phyloP scores from a whole-genome alignment of 345 rosid genomes.

The Corymbia maculata region DNA sequence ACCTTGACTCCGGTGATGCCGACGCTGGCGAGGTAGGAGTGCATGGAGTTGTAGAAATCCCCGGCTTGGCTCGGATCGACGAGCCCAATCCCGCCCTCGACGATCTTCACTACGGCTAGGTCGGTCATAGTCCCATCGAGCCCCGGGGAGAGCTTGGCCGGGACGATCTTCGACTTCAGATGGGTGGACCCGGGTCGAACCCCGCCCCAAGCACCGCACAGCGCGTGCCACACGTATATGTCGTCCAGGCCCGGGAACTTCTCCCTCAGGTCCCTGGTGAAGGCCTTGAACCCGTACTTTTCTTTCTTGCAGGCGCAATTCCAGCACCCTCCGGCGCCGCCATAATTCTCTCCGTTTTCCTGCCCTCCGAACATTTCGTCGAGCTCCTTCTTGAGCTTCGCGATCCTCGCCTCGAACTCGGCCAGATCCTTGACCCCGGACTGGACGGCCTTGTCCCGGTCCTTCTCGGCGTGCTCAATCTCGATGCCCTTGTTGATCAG shows the following conservation, averaged over 20 bases:
- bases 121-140: conserved; percentile 57
- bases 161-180: conserved; percentile 35
- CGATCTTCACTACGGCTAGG: conserved; percentile 67
- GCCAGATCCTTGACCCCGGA: conserved; percentile 24
- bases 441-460: conserved; percentile 24
- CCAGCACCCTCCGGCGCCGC: background rate
- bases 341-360: conserved; percentile 4
- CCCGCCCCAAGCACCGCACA: conserved; percentile 92
- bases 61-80: conserved; percentile 59
- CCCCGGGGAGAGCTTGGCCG: conserved; percentile 42
- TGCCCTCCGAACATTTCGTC: conserved; percentile 30
- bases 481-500: conserved; percentile 71
- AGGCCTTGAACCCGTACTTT: conserved; percentile 42
- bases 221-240: conserved; percentile 79
- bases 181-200: conserved; percentile 51
- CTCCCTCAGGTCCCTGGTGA: conserved; percentile 53
- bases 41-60: conserved; percentile 74
- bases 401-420: conserved; percentile 22
- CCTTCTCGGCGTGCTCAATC: conserved; percentile 49
- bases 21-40: conserved; percentile 54
- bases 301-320: conserved; percentile 12
- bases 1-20: conserved; percentile 79
- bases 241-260: conserved; percentile 60
- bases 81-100: conserved; percentile 74
- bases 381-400: conserved; percentile 32